Evolutionary conservation across 176 grass and related monocot species (phyloP), one percentile per base, ranked within the genome.

Genomic region (Aegilops umbellulata): DNA sequence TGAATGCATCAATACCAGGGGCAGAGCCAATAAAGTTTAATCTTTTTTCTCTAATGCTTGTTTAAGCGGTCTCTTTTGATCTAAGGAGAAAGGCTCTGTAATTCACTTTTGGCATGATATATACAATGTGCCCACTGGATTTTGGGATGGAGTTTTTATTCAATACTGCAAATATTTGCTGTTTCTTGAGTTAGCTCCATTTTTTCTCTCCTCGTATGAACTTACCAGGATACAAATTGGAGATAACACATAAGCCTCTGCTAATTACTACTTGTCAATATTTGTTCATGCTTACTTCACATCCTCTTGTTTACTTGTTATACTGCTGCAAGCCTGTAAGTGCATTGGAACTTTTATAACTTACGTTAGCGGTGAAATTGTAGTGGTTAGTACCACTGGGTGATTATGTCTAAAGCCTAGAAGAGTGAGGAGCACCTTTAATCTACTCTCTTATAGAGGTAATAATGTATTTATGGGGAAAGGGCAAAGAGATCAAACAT

Each of bases 21-120:
- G 66, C 71, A 78, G 82, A 82, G 87, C 39, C 86, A 88, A 88
- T 88, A 91, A 91, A 85, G 22, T 81, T 60, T 62, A 30, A 27
- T 16, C 38, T 39, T 60, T 46, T 84, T 15, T 68, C 8, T 35
- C 60, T 80, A 46, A 75, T 72, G 29, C 47, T 17, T 60, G 60
- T 75, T 84, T 74, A 87, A 85, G 78, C 63, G 2, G 0, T 82
- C 12, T 65, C 13, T 65, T 77, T 68, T 91, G 30, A 81, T 87
- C 27, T 65, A 51, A 65, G 65, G 80, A 60, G 65, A 87, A 86
- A 84, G 80, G 81, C 79, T 84, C 68, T 31, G 36, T 76, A 80
- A 24, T 49, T 90, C 35, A 85, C 76, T 87, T 84, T 64, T 88
- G 76, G 58, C 46, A 69, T 75, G 77, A 82, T 67, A 69, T 20